Evolutionary conservation across 345 rosid genomes (phyloP), one percentile per base, ranked within the genome.

Genomic region (Eucalyptus caleyi): DNA sequence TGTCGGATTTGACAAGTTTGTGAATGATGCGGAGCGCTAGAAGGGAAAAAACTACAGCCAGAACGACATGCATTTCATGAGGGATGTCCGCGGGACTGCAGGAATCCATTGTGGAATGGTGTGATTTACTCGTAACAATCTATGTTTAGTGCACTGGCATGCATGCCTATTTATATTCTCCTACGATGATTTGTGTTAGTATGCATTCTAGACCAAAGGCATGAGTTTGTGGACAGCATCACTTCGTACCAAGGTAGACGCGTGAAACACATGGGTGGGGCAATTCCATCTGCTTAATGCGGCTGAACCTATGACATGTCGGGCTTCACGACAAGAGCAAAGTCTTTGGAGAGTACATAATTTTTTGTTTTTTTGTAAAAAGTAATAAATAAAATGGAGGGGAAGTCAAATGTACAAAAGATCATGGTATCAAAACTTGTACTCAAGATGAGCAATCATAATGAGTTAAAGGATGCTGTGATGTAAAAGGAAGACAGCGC

Each of bases 391-490:
- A 49, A 49, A 12, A 49, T 49, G 1, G 15, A 49, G 50, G 0
- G 0, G 50, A 49, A 49, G 50, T 1, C 5, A 49, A 49, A 49
- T 49, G 50, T 49, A 49, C 50, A 49, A 49, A 49, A 49, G 5
- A 49, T 49, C 0, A 49, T 1, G 5, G 15, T 0, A 49, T 49
- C 15, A 49, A 49, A 49, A 49, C 15, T 49, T 49, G 50, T 0
- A 49, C 50, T 49, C 15, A 49, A 49, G 50, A 53, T 50, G 18
- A 50, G 7, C 53, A 50, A 50, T 50, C 18, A 15, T 50, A 50
- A 50, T 50, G 53, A 50, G 53, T 15, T 3, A 50, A 50, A 50
- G 1, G 15, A 49, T 49, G 50, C 4, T 5, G 1, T 49, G 14
- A 49, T 49, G 50, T 49, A 49, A 49, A 50, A 50, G 53, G 53